Conservation (phyloP, 164 flowering plant genomes). For the Liquidambar formosana region DNA sequence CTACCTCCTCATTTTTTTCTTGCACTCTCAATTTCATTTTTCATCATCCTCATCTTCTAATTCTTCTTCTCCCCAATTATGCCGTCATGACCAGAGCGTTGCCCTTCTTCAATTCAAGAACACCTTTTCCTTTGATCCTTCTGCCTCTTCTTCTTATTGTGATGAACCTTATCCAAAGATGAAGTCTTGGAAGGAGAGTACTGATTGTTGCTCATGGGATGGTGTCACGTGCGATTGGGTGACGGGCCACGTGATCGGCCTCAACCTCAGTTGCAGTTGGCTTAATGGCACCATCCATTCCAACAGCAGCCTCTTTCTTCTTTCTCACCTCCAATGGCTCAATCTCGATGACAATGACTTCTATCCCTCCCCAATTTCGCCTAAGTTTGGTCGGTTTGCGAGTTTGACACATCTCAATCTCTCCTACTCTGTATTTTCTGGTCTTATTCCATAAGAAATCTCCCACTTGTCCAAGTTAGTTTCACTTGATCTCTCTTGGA, state of each 20-base stretch:
- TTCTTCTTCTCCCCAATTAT: no score
- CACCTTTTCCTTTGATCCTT: background rate
- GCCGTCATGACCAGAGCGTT: no score
- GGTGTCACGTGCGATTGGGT: background rate
- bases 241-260: constrained; percentile 8
- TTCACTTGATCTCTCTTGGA: constrained; percentile 17
- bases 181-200: constrained; percentile 4
- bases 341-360: no score
- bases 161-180: background rate
- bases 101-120: no score
- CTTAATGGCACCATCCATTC: background rate
- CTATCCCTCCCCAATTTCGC: background rate
- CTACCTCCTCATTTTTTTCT: no score
- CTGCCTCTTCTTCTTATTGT: no score
- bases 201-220: constrained; percentile 16
- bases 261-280: constrained; percentile 11
- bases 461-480: constrained; percentile 13
- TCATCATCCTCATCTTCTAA: no score
- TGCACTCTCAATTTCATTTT: no score
- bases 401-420: constrained; percentile 21
- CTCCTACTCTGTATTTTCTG: constrained; percentile 1
- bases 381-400: background rate
- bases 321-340: no score
- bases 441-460: constrained; percentile 20
- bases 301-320: no score